Conservation (phyloP, 306 rosid genomes). For the Clitoria ternatea region DNA sequence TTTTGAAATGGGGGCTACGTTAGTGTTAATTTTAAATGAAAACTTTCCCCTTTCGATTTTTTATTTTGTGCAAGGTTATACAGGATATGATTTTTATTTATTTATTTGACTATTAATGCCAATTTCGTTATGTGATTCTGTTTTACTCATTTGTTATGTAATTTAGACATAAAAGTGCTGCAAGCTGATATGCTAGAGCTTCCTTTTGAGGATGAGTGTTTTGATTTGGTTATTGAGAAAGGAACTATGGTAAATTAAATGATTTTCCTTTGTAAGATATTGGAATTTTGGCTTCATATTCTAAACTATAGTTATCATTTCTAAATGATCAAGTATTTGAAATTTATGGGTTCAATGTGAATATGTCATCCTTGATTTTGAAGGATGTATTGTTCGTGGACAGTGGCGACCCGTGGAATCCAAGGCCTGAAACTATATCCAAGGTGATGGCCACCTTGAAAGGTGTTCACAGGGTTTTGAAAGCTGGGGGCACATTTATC, state of each 20-base stretch:
- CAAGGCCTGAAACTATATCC: conserved; percentile 56
- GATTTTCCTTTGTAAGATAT: conserved; percentile 18
- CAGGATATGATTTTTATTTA: too few species aligned
- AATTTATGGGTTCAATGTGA: conserved; percentile 10
- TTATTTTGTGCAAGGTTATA: too few species aligned
- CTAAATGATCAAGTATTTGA: neutral
- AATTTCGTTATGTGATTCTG: neutral
- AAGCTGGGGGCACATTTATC: conserved; percentile 68
- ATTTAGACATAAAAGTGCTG: conserved; percentile 75
- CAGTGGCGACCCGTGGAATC: conserved; percentile 95
- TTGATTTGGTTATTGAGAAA: conserved; percentile 92
- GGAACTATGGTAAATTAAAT: conserved; percentile 81
- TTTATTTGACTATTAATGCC: neutral
- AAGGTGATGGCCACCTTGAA: conserved; percentile 78
- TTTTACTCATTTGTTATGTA: neutral
- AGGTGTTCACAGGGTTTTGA: conserved; percentile 83
- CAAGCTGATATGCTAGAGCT: conserved; percentile 97
- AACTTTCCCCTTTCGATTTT: too few species aligned
- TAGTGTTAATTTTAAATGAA: too few species aligned
- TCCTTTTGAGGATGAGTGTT: conserved; percentile 72
- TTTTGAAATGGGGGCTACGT: too few species aligned
- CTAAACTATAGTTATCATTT: conserved; percentile 4
- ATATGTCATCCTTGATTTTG: conserved; percentile 31
- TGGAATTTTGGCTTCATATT: conserved; percentile 15
- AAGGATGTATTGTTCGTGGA: conserved; percentile 97